Evolutionary conservation across 768 basidiomycete species (phyloP), one percentile per base, ranked within the genome.

Genomic region (Pleurotus tuoliensis): DNA sequence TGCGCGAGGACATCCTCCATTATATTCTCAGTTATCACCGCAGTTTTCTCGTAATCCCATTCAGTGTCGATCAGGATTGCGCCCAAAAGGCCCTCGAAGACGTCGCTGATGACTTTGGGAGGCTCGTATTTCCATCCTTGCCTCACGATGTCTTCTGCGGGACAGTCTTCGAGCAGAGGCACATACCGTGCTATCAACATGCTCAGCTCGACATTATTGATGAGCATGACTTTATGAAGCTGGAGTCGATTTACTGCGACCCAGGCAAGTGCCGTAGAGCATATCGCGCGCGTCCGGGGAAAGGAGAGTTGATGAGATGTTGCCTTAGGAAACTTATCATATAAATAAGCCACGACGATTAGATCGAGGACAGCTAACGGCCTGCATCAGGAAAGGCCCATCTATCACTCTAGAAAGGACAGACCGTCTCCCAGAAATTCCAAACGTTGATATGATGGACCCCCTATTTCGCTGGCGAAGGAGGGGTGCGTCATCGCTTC

Each of bases 381-480:
- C 51, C 2, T 55, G 40, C 49, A 20, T 64, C 52, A 11, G 49
- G 43, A 7, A 41, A 3, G 64, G 61, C 11, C 48, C 30, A 48
- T 34, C 15, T 34, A 16, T 27, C 18, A 44, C 37, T 37, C 8
- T 38, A 56, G 40, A 41, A 47, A 45, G 5, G 22, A 66, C 84
- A 71, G 66, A 93, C 92, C 90, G 66, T 96, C 94, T 30, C 94
- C 94, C 2, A 96, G 77, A 62, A 93, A 94, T 63, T 96, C 94
- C 9, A 94, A 73, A 12, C 94, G 82, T 59, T 96, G 88, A 68
- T 95, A 95, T 2, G 89, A 90, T 5, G 82, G 73, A 8, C 76
- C 76, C 11, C 76, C 78, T 1, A 71, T 71, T 3, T 70, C 66
- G 2, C 68, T 68, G 8, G 78, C 74, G 62, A 90, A 90, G 0